Percentiles rank a stretch among this genome's conserved stretches.
Evolutionary conservation across 1,139 yeast genomes (phyloP).

Genomic region (Candida sanyaensis): DNA sequence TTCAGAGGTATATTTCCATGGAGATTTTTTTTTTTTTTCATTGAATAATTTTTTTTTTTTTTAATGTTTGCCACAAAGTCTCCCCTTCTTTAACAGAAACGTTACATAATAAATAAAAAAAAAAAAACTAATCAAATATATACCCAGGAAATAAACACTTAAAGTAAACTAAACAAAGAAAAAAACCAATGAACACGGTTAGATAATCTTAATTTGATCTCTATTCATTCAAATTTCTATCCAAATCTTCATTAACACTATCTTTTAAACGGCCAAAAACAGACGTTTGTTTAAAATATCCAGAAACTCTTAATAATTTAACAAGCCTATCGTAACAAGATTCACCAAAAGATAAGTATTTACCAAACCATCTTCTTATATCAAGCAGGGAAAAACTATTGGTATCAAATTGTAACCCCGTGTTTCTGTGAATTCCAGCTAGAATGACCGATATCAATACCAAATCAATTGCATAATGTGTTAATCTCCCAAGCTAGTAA

Average conservation of each 20-base stretch:
- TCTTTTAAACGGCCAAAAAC: conserved; percentile 37
- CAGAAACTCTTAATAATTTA: conserved; percentile 37
- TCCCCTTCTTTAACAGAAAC: background rate
- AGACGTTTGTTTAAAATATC: conserved; percentile 48
- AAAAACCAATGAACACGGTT: background rate
- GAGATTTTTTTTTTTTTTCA: background rate
- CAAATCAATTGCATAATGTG: conserved; percentile 60
- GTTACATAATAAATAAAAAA: no score
- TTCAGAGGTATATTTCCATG: no score
- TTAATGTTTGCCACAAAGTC: background rate
- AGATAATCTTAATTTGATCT: background rate
- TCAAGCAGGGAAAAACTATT: conserved; percentile 51
- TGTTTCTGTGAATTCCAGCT: conserved; percentile 66
- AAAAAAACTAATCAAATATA: background rate
- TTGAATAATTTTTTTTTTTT: background rate
- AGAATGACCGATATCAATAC: conserved; percentile 61
- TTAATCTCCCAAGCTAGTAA: conserved; percentile 48
- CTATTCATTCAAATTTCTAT: conserved; percentile 29
- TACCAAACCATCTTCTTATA: conserved; percentile 52
- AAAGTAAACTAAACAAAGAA: background rate
- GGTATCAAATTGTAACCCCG: conserved; percentile 57
- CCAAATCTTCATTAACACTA: conserved; percentile 32
- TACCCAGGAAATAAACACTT: background rate
- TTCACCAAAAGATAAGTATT: conserved; percentile 58
- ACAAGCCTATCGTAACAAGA: conserved; percentile 48